phyloP scores from a whole-genome alignment of 441 rosid species.

The Arabidopsis lyrata region DNA sequence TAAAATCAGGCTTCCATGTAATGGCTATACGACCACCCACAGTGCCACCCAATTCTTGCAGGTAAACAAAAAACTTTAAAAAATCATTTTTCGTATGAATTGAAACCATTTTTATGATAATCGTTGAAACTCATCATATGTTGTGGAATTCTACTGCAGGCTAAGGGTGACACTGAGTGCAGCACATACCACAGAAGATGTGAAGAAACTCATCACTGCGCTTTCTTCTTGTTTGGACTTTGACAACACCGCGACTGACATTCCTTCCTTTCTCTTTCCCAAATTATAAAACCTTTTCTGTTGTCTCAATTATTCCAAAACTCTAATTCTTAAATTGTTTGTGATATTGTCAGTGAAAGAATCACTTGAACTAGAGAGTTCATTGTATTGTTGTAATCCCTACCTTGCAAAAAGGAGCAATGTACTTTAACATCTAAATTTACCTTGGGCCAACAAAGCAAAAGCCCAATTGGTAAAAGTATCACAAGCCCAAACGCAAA shows the following conservation, averaged over 20 bases:
- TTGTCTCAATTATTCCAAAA: background rate
- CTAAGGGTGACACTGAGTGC: constrained; percentile 78
- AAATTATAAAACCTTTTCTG: constrained; percentile 50
- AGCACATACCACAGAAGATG: constrained; percentile 73
- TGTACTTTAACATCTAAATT: constrained; percentile 1
- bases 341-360: background rate
- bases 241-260: constrained; percentile 46
- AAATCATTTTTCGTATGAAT: background rate
- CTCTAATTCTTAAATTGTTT: background rate
- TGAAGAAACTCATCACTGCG: constrained; percentile 72
- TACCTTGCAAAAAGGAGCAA: background rate
- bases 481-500: background rate
- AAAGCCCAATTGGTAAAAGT: constrained; percentile 1
- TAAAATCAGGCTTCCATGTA: constrained; percentile 89
- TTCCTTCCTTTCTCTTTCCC: constrained; percentile 49
- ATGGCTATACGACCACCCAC: constrained; percentile 96
- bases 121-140: background rate
- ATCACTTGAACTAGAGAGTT: background rate
- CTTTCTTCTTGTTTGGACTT: constrained; percentile 63
- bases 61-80: constrained; percentile 50
- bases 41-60: constrained; percentile 96
- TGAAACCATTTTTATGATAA: no score
- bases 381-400: constrained; percentile 6
- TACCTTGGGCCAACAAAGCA: background rate
- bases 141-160: constrained; percentile 42